A percentile compares a stretch with the other conserved stretches of the same genome.
Conservation (phyloP, 192 early-diverging fungal genomes). For the Backusella circina region DNA sequence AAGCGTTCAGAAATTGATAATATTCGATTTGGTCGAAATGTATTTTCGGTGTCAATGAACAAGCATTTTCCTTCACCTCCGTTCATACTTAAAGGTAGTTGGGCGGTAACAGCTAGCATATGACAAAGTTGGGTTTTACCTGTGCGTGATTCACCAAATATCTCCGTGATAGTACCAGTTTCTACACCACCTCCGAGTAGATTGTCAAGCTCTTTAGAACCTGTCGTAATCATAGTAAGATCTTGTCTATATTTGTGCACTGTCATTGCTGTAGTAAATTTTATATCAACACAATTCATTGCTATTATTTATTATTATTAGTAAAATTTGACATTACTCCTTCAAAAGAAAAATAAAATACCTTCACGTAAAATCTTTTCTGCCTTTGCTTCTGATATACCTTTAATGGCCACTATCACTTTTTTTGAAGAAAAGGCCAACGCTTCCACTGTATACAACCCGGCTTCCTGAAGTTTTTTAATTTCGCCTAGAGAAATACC, state of each 20-base stretch:
- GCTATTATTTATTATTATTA: slow-evolving; percentile 44
- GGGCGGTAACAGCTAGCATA: slow-evolving; percentile 89
- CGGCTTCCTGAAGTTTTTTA: slow-evolving; percentile 84
- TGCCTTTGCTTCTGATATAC: slow-evolving; percentile 91
- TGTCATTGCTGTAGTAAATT: slow-evolving; percentile 91
- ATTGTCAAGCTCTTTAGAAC: slow-evolving; percentile 88
- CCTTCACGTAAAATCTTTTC: slow-evolving; percentile 91
- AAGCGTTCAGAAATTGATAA: slow-evolving; percentile 81
- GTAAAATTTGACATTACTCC: neutral
- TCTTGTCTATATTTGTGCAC: slow-evolving; percentile 80
- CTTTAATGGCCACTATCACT: slow-evolving; percentile 81
- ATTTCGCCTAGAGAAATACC: slow-evolving; percentile 67
- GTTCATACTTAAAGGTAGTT: slow-evolving; percentile 83
- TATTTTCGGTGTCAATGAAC: slow-evolving; percentile 97
- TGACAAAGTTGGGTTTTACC: slow-evolving; percentile 98
- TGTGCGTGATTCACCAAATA: slow-evolving; percentile 97
- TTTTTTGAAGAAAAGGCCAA: slow-evolving; percentile 92
- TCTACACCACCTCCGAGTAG: slow-evolving; percentile 93
- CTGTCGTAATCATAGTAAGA: slow-evolving; percentile 82
- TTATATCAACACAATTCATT: slow-evolving; percentile 86
- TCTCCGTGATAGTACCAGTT: slow-evolving; percentile 92
- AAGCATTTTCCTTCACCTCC: slow-evolving; percentile 93
- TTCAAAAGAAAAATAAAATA: slow-evolving; percentile 20
- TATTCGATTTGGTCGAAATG: slow-evolving; percentile 88
- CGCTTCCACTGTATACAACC: slow-evolving; percentile 86